Percentiles rank a stretch among this genome's conserved stretches.
These are phyloP conservation scores for Oryza meridionalis DNA, from an alignment of 176 grass and related monocot species.

Conservation along the genomic window DNA sequence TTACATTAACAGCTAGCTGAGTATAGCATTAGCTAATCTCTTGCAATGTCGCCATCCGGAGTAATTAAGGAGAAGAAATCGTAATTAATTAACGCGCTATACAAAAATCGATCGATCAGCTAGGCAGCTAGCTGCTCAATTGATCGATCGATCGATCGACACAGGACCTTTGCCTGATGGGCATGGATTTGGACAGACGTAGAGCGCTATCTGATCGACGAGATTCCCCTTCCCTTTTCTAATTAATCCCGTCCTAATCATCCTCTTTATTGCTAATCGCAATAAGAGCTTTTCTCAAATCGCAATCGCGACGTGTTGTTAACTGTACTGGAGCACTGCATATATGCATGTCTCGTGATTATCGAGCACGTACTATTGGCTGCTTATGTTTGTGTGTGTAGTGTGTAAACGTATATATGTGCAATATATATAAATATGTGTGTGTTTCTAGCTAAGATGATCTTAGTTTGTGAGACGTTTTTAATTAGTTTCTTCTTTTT, in stretches of 20 bases:
- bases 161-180: not conserved
- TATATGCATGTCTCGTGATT: not conserved
- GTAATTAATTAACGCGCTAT: not conserved
- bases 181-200: not conserved
- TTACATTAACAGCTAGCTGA: not conserved
- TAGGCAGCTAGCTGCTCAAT: not conserved
- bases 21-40: not conserved
- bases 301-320: not conserved
- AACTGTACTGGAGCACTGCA: not conserved
- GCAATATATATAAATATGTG: not conserved
- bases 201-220: not conserved
- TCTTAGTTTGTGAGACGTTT: not conserved
- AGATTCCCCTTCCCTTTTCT: slow-evolving; percentile 12
- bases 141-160: not conserved
- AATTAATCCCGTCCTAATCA: slow-evolving; percentile 15
- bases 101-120: not conserved
- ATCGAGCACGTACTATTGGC: not conserved
- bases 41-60: not conserved
- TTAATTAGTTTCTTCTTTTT: not conserved
- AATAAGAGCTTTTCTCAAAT: not conserved
- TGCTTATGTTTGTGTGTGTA: not conserved
- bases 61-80: not conserved
- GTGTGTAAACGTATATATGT: not conserved
- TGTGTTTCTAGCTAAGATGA: not conserved
- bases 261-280: not conserved